These are phyloP conservation scores for Hyparrhenia diplandra DNA, from an alignment of 176 grass and related monocot genomes.

Conservation along the genomic window DNA sequence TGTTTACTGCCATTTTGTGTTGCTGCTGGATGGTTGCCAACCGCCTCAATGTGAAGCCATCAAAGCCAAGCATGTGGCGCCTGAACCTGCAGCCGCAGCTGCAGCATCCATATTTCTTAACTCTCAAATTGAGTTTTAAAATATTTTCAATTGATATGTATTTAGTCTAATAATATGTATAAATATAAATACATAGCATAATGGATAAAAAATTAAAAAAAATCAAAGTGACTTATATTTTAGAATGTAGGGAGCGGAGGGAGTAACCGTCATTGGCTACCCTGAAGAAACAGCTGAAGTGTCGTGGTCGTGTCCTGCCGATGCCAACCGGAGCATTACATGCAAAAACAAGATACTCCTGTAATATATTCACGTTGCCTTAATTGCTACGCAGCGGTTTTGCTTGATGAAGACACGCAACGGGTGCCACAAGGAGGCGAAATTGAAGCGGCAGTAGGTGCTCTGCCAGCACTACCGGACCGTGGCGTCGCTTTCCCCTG, in stretches of 20 bases:
- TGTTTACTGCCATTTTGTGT: not conserved
- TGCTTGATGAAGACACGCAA: not conserved
- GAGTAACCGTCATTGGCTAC: no score
- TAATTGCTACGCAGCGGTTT: not conserved
- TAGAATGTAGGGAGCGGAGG: no score
- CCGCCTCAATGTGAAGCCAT: not conserved
- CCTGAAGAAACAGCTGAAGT: not conserved
- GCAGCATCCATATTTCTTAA: not conserved
- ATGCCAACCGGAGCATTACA: not conserved
- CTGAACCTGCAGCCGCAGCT: not conserved
- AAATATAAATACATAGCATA: no score
- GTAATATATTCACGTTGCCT: not conserved
- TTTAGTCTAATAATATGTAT: no score
- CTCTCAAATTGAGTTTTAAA: no score
- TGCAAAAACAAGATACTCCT: not conserved
- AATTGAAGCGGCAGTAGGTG: not conserved
- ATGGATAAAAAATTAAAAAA: no score
- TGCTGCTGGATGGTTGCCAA: not conserved
- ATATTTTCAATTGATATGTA: no score
- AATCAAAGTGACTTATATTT: no score
- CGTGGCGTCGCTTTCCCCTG: not conserved
- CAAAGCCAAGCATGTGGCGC: not conserved
- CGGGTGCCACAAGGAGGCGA: not conserved
- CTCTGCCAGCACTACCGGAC: not conserved
- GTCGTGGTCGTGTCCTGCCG: not conserved